Percentiles rank a stretch among this genome's conserved stretches.
These are phyloP conservation scores for Stemphylium vesicarium DNA, from an alignment of 2,329 filamentous ascomycete genomes.

Conservation along the genomic window DNA sequence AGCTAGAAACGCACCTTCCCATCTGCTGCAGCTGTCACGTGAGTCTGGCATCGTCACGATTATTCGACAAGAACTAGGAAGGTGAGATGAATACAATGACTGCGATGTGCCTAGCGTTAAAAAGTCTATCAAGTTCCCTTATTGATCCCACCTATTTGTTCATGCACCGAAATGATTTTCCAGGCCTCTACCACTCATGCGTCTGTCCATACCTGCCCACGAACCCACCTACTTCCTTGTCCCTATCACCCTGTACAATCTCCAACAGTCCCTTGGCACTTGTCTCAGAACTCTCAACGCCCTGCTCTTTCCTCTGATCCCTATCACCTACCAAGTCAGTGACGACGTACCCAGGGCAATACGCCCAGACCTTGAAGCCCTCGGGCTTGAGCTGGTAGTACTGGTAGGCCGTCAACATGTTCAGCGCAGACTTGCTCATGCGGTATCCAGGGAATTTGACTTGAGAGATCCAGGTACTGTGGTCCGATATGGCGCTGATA, in stretches of 20 bases:
- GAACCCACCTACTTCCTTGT: constrained; percentile 36
- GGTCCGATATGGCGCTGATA: constrained; percentile 30
- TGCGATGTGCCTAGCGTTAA: no score
- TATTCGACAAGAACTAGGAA: no score
- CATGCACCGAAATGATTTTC: no score
- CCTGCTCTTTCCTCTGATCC: constrained; percentile 22
- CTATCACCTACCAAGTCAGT: constrained; percentile 33
- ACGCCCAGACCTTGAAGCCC: constrained; percentile 39
- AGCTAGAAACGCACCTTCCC: no score
- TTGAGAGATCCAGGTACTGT: neutral
- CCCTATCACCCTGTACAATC: constrained; percentile 40
- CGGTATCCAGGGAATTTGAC: constrained; percentile 32
- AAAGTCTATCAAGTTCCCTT: no score
- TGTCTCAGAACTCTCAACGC: constrained; percentile 37
- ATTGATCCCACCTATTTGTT: no score
- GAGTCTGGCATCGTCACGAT: no score
- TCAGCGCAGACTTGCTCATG: constrained; percentile 47
- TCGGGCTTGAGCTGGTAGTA: constrained; percentile 48
- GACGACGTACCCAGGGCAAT: constrained; percentile 41
- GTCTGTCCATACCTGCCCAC: constrained; percentile 28
- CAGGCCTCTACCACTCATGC: constrained; percentile 24
- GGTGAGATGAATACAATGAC: no score
- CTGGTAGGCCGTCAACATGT: constrained; percentile 44
- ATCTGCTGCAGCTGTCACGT: no score
- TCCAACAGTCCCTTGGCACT: constrained; percentile 41